Base-by-base conservation (phyloP, 768 basidiomycete species). In the Dioszegia aurantiaca region DNA sequence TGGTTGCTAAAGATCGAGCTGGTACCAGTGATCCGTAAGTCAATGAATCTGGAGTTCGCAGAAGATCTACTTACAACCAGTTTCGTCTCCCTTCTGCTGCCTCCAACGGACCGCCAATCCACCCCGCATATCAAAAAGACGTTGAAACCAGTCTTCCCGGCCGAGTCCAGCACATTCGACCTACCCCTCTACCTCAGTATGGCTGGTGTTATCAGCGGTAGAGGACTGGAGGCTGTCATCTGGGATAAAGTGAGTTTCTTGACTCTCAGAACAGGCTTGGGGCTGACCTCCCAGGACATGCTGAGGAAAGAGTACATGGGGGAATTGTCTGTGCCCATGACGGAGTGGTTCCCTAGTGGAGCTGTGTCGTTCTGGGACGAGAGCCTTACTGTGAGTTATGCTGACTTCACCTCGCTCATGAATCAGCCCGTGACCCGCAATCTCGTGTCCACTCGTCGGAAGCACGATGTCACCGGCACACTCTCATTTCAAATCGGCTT, bases 231-330 rank as follows among this genome's bases (percentile, higher is more conserved):
- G 76, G 79, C 90, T 31, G 86, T 95, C 12, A 81, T 92, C 0
- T 99, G 94, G 93, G 92, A 93, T 77, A 91, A 87, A 79, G 93
- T 69, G 30, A 48, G 72, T 46, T 31, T 1, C 9, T 33, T 26
- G 36, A 36, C 43, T 31, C 14, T 27, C 17, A 14, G 21, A 19
- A 37, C 23, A 27, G 33, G 16, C 16, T 1, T 26, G 23, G 12
- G 30, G 43, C 45, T 62, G n/a, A 47, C 21, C 12, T 11, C 19
- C 21, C 54, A 97, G 76, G 74, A 79, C 30, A 80, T 89, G 64
- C 74, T 91, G 68, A 83, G 81, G 68, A 95, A 92, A 78, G 94
- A 97, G 43, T 99, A 95, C 74, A 81, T 99, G 16, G 95, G 95
- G 16, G 94, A 99, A 76, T 82, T 84, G 4, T 83, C 86, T 0